phyloP scores from a whole-genome alignment of 768 basidiomycete genomes.

The Tubosaeta sp. region DNA sequence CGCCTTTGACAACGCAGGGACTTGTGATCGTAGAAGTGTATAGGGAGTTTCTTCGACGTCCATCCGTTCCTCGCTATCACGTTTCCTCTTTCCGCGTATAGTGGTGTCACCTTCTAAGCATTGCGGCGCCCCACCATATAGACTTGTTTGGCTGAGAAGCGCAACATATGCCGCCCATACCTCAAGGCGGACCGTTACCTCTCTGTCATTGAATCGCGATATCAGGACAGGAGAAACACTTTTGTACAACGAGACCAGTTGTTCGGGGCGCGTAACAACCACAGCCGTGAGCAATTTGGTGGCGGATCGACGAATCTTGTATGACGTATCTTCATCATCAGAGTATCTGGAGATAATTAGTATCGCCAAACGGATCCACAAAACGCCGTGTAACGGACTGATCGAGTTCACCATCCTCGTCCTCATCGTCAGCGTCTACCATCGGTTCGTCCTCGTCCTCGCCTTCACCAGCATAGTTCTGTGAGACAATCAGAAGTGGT shows the following conservation, averaged over 20 bases:
- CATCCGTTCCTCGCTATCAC: conserved; percentile 72
- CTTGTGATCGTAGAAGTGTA: conserved; percentile 66
- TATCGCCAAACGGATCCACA: background rate
- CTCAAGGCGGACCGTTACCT: conserved; percentile 91
- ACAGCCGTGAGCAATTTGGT: conserved; percentile 85
- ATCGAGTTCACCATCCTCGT: conserved; percentile 78
- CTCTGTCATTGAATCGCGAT: conserved; percentile 89
- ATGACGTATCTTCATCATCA: conserved; percentile 97
- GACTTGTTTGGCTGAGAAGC: conserved; percentile 78
- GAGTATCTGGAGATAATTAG: conserved; percentile 60
- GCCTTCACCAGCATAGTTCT: conserved; percentile 74
- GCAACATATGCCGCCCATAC: conserved; percentile 83
- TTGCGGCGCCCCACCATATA: conserved; percentile 67
- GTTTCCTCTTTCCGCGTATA: conserved; percentile 67
- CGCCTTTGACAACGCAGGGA: conserved; percentile 73
- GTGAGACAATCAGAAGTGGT: conserved; percentile 8
- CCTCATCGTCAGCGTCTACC: conserved; percentile 61
- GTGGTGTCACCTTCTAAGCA: conserved; percentile 44
- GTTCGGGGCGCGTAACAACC: conserved; percentile 87
- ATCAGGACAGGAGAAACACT: conserved; percentile 86
- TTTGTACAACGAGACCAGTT: conserved; percentile 74
- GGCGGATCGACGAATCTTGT: conserved; percentile 92
- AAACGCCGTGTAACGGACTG: conserved; percentile 46
- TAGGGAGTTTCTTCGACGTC: conserved; percentile 71
- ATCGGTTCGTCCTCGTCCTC: conserved; percentile 64